Evolutionary conservation across 1,139 yeast genomes (phyloP).

Genomic region (Debaryomyces sp.): DNA sequence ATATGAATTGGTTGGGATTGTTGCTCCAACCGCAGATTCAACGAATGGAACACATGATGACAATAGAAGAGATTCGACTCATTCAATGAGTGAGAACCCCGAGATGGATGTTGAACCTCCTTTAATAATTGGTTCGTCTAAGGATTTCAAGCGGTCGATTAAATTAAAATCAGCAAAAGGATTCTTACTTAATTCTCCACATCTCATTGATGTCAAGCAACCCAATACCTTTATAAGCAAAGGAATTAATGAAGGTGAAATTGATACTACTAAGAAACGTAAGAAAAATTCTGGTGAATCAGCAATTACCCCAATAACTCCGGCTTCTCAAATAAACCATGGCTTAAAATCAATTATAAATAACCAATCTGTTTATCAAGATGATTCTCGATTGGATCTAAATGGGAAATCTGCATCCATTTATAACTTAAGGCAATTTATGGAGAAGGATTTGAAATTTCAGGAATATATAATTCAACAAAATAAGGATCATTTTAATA

Average conservation of each 20-base stretch:
- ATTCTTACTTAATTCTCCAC: slow-evolving; percentile 44
- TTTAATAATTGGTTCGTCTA: slow-evolving; percentile 50
- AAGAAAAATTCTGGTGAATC: slow-evolving; percentile 21
- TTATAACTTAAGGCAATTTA: slow-evolving; percentile 53
- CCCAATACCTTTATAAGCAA: slow-evolving; percentile 25
- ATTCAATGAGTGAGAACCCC: neutral
- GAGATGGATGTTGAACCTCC: slow-evolving; percentile 18
- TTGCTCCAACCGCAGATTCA: neutral
- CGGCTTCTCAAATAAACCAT: slow-evolving; percentile 31
- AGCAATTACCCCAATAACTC: slow-evolving; percentile 25
- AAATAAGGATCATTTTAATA: slow-evolving; percentile 21
- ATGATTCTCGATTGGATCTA: slow-evolving; percentile 28
- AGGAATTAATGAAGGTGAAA: slow-evolving; percentile 9
- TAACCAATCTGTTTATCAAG: slow-evolving; percentile 26
- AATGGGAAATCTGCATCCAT: slow-evolving; percentile 41
- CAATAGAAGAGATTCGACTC: neutral
- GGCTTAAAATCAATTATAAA: slow-evolving; percentile 22
- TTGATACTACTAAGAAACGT: slow-evolving; percentile 14
- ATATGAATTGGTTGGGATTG: slow-evolving; percentile 12
- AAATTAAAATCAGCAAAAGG: slow-evolving; percentile 53
- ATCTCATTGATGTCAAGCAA: slow-evolving; percentile 36
- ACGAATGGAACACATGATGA: neutral
- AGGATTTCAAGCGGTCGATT: slow-evolving; percentile 46
- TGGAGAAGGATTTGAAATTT: slow-evolving; percentile 51
- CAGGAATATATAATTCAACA: slow-evolving; percentile 34